phyloP scores from a whole-genome alignment of 352 stramenopile genomes.

The Phytopythium delawarense region DNA sequence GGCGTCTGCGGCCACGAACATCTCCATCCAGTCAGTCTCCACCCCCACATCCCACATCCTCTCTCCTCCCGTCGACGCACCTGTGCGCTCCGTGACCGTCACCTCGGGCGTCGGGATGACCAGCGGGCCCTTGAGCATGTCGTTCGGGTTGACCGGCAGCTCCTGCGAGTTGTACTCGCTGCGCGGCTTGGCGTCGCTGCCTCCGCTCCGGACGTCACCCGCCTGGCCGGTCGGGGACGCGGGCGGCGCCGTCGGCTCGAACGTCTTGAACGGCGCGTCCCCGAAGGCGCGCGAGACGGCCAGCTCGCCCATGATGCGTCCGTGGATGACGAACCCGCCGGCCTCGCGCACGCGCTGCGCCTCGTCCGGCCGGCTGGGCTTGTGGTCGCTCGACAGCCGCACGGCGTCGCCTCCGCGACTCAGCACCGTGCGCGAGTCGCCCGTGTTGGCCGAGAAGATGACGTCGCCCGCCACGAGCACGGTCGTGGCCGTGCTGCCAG shows the following conservation, averaged over 20 bases:
- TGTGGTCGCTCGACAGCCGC: slow-evolving; percentile 96
- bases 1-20: slow-evolving; percentile 24
- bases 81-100: slow-evolving; percentile 62
- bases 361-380: slow-evolving; percentile 91
- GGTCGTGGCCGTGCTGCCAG: slow-evolving; percentile 93
- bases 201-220: background rate
- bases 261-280: slow-evolving; percentile 96
- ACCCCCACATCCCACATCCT: background rate
- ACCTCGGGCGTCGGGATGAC: slow-evolving; percentile 80
- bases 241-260: slow-evolving; percentile 51
- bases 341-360: slow-evolving; percentile 93
- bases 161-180: slow-evolving; percentile 79
- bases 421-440: slow-evolving; percentile 94
- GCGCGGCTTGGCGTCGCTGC: slow-evolving; percentile 37
- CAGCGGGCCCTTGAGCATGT: slow-evolving; percentile 79
- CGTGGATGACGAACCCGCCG: slow-evolving; percentile 86
- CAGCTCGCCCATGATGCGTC: slow-evolving; percentile 92
- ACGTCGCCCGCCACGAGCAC: slow-evolving; percentile 91
- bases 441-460: slow-evolving; percentile 95
- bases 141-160: slow-evolving; percentile 75
- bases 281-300: slow-evolving; percentile 80
- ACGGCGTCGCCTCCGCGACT: slow-evolving; percentile 84
- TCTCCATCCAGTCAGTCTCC: background rate
- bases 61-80: slow-evolving; percentile 9
- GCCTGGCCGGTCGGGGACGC: background rate